Percentiles rank a stretch among this genome's conserved stretches.
Evolutionary conservation across 805 yeast species (phyloP).

Genomic region (Candida corydali): DNA sequence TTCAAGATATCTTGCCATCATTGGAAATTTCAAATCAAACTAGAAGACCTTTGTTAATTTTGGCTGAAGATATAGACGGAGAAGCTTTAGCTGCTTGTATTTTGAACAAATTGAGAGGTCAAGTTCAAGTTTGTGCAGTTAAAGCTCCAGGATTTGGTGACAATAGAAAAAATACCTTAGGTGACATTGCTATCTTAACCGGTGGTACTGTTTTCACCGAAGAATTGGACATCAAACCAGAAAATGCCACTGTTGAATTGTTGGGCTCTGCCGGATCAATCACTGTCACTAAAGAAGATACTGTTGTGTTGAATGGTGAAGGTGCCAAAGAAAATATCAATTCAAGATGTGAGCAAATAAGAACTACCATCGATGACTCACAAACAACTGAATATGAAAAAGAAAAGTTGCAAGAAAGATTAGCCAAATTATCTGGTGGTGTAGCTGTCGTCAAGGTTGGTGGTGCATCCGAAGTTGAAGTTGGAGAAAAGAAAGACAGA

Average conservation of each 20-base stretch:
- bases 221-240: conserved; percentile 93
- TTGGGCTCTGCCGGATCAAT: conserved; percentile 90
- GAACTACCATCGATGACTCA: conserved; percentile 69
- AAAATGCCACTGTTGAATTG: conserved; percentile 83
- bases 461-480: conserved; percentile 95
- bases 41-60: conserved; percentile 87
- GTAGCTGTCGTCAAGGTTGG: conserved; percentile 98
- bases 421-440: conserved; percentile 96
- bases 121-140: conserved; percentile 95
- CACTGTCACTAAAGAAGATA: conserved; percentile 92
- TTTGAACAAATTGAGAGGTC: conserved; percentile 95
- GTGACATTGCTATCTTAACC: conserved; percentile 90
- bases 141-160: conserved; percentile 99
- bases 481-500: conserved; percentile 99
- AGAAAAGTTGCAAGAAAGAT: conserved; percentile 95
- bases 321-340: conserved; percentile 78
- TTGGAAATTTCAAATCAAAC: conserved; percentile 88
- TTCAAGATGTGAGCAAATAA: conserved; percentile 91
- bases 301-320: conserved; percentile 88
- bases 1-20: conserved; percentile 89
- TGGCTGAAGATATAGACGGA: conserved; percentile 96
- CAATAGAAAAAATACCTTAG: conserved; percentile 93
- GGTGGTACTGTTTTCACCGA: conserved; percentile 93
- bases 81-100: conserved; percentile 98
- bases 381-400: conserved; percentile 85